Evolutionary conservation across 1,139 yeast genomes (phyloP).

Genomic region (Yamadazyma siamensis): DNA sequence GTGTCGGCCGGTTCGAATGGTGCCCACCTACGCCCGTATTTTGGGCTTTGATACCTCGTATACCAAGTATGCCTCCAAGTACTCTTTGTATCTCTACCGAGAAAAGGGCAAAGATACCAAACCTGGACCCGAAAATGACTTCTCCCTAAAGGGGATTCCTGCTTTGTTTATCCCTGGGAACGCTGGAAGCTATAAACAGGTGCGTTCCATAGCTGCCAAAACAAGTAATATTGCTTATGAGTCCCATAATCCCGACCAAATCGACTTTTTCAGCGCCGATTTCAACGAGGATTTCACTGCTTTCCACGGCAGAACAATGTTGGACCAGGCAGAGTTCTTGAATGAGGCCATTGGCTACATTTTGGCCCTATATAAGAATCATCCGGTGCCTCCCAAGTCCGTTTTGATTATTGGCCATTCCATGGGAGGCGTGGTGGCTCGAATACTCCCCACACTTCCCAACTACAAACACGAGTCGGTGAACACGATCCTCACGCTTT

Average conservation of each 20-base stretch:
- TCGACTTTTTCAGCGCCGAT: constrained; percentile 87
- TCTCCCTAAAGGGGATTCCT: constrained; percentile 68
- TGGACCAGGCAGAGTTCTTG: constrained; percentile 90
- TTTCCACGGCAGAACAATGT: constrained; percentile 87
- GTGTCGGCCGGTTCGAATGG: constrained; percentile 66
- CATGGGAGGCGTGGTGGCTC: constrained; percentile 93
- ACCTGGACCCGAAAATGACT: constrained; percentile 38
- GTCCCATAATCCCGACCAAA: constrained; percentile 28
- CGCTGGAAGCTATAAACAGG: constrained; percentile 93
- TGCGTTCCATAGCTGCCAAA: constrained; percentile 85
- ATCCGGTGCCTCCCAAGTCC: constrained; percentile 51
- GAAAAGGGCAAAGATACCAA: constrained; percentile 69
- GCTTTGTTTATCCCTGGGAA: constrained; percentile 94
- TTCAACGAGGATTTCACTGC: constrained; percentile 97
- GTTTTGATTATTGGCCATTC: constrained; percentile 89
- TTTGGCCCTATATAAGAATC: constrained; percentile 53
- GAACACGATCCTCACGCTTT: constrained; percentile 79
- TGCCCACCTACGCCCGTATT: constrained; percentile 73
- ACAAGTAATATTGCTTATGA: constrained; percentile 47
- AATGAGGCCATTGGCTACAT: constrained; percentile 85
- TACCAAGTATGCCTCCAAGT: constrained; percentile 73
- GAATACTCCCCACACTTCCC: constrained; percentile 75
- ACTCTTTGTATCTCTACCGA: constrained; percentile 74
- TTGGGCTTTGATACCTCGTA: constrained; percentile 68
- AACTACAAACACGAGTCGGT: constrained; percentile 71